Percentiles rank a stretch among this genome's conserved stretches.
Conservation (phyloP, 805 yeast genomes). For the Cyberlindnera veronae region DNA sequence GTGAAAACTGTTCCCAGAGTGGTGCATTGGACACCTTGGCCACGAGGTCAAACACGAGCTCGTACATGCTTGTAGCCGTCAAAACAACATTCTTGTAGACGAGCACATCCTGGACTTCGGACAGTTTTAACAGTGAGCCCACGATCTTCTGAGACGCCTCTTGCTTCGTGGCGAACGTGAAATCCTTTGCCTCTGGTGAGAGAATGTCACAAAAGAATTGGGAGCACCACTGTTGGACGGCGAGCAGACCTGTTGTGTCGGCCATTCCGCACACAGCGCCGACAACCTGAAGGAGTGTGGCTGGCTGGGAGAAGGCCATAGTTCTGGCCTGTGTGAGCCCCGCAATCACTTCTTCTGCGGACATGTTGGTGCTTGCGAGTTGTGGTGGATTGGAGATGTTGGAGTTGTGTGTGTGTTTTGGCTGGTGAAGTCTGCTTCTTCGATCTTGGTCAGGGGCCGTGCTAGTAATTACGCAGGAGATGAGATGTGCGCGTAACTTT, state of each 20-base stretch:
- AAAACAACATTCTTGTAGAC: constrained; percentile 37
- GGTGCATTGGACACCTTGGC: constrained; percentile 37
- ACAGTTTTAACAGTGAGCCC: constrained; percentile 13
- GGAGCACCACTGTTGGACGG: constrained; percentile 27
- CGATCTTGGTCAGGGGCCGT: not conserved
- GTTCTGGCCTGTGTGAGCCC: constrained; percentile 20
- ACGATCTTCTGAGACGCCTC: constrained; percentile 12
- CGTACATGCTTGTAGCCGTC: constrained; percentile 42
- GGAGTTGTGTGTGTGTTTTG: not conserved
- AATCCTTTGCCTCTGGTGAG: constrained; percentile 12
- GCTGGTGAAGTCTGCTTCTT: not conserved
- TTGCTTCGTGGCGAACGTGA: constrained; percentile 19
- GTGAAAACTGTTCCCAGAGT: constrained; percentile 53
- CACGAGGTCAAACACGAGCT: constrained; percentile 42
- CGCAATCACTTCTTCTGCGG: constrained; percentile 9
- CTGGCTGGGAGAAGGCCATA: constrained; percentile 14
- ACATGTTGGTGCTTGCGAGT: constrained; percentile 1
- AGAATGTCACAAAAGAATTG: constrained; percentile 22
- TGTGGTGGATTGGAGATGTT: not conserved
- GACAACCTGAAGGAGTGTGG: constrained; percentile 15
- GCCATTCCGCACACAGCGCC: constrained; percentile 17
- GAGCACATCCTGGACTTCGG: constrained; percentile 26
- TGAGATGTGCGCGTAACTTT: not conserved
- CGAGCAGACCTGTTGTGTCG: constrained; percentile 9
- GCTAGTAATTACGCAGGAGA: not conserved